These are phyloP conservation scores for Xylariales sp. DNA, from an alignment of 2,329 filamentous ascomycete species.

Conservation along the genomic window DNA sequence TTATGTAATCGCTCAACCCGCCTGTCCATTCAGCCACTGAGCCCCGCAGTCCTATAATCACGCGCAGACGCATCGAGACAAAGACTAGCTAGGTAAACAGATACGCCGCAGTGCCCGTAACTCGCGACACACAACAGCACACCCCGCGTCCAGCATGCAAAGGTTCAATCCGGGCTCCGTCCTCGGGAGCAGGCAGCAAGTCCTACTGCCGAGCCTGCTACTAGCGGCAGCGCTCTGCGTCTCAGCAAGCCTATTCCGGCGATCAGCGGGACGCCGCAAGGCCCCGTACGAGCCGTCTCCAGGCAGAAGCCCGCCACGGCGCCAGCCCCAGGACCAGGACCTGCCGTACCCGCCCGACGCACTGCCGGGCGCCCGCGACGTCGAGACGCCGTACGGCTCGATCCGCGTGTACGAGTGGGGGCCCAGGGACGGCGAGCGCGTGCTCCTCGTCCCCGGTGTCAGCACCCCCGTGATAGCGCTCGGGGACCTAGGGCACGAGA, in stretches of 20 bases:
- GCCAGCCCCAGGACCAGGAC: constrained; percentile 47
- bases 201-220: constrained; percentile 1
- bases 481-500: constrained; percentile 71
- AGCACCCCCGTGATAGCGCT: constrained; percentile 80
- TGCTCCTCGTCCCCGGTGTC: constrained; percentile 84
- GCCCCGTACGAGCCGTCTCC: constrained; percentile 24
- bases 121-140: not conserved
- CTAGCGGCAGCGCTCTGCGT: constrained; percentile 24
- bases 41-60: too few species aligned
- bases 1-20: too few species aligned
- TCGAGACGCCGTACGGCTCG: constrained; percentile 75
- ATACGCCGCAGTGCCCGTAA: too few species aligned
- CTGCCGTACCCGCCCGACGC: constrained; percentile 76
- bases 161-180: not conserved
- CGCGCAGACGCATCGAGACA: too few species aligned
- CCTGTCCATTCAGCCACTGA: not conserved
- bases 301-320: not conserved
- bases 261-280: not conserved
- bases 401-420: constrained; percentile 86
- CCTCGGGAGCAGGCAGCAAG: constrained; percentile 14
- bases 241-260: constrained; percentile 12
- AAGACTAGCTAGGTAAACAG: not conserved
- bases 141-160: not conserved
- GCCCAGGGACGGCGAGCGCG: constrained; percentile 74
- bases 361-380: constrained; percentile 75